phyloP scores from a whole-genome alignment of 2,329 filamentous ascomycete species.

The Fusarium falciforme region DNA sequence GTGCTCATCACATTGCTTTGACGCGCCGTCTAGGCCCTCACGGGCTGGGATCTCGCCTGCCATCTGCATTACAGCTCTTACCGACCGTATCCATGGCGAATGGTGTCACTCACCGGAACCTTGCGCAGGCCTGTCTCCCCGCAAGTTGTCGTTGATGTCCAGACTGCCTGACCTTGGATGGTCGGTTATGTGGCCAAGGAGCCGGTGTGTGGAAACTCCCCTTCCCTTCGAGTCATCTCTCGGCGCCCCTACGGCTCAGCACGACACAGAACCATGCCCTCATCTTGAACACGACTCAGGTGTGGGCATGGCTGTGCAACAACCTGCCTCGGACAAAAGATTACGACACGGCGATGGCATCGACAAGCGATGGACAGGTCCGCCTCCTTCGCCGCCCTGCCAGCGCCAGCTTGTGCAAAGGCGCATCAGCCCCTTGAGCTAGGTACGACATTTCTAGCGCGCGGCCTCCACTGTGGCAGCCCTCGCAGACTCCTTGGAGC shows the following conservation, averaged over 20 bases:
- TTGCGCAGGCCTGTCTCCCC: not conserved
- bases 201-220: not conserved
- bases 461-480: constrained; percentile 27
- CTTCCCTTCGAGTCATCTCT: constrained; percentile 5
- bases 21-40: not conserved
- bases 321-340: constrained; percentile 22
- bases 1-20: constrained; percentile 1
- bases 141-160: not conserved
- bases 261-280: constrained; percentile 12
- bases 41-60: constrained; percentile 1
- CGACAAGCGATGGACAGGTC: constrained; percentile 23
- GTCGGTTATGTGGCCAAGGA: not conserved
- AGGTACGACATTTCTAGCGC: constrained; percentile 32
- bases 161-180: not conserved
- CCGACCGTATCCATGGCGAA: not conserved
- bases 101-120: constrained; percentile 2
- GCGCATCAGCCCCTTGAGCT: constrained; percentile 42
- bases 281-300: not conserved
- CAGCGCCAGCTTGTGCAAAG: constrained; percentile 31
- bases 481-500: constrained; percentile 34
- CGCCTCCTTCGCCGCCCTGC: constrained; percentile 37
- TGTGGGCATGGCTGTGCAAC: not conserved
- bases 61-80: not conserved
- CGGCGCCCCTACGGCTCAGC: not conserved
- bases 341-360: constrained; percentile 11